Conservation (phyloP, 768 basidiomycete genomes). For the Boletus rex-veris region DNA sequence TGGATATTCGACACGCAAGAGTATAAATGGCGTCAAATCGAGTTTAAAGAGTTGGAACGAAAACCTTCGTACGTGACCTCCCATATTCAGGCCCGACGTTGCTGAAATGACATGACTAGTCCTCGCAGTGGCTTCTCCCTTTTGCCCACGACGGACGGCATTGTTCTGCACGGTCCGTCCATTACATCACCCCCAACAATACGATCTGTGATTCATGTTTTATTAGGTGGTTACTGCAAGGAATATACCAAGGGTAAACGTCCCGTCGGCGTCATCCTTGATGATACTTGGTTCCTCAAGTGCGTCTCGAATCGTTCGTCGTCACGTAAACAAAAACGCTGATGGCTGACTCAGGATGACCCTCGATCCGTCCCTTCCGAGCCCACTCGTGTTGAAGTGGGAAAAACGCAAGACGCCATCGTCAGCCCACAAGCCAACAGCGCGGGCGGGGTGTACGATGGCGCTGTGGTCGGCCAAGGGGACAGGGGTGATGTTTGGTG, state of each 20-base stretch:
- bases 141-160: slow-evolving; percentile 70
- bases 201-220: neutral
- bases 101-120: slow-evolving; percentile 31
- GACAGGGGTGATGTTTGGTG: slow-evolving; percentile 82
- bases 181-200: neutral
- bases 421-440: slow-evolving; percentile 48
- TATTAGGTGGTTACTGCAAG: slow-evolving; percentile 82
- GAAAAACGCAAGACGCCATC: slow-evolving; percentile 79
- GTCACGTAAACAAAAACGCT: neutral
- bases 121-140: slow-evolving; percentile 85
- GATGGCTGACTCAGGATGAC: slow-evolving; percentile 28
- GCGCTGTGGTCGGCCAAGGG: slow-evolving; percentile 65
- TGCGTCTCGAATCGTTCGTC: slow-evolving; percentile 28
- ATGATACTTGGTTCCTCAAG: slow-evolving; percentile 88
- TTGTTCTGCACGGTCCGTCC: slow-evolving; percentile 67
- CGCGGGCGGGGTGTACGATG: slow-evolving; percentile 87
- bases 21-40: slow-evolving; percentile 80
- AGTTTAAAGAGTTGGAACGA: slow-evolving; percentile 65
- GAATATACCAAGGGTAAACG: slow-evolving; percentile 85
- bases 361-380: slow-evolving; percentile 22
- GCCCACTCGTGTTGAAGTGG: slow-evolving; percentile 66
- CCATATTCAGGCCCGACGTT: too few relatives aligned
- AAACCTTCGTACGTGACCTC: slow-evolving; percentile 59
- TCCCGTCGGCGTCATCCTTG: slow-evolving; percentile 80
- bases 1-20: slow-evolving; percentile 87